phyloP scores from a whole-genome alignment of 1,139 yeast genomes.

The Debaryomyces udenii region DNA sequence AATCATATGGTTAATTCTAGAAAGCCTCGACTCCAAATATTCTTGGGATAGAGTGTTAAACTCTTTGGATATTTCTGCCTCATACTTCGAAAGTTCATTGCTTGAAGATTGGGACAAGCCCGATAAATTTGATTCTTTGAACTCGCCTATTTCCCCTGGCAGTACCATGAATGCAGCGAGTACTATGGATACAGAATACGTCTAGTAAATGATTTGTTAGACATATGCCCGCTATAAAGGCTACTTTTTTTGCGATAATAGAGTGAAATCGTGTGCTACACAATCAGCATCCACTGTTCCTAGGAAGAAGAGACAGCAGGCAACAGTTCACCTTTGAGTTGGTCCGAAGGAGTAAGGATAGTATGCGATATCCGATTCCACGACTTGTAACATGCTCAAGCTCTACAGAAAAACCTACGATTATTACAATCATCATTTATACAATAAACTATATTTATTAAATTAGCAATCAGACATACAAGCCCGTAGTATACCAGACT shows the following conservation, averaged over 20 bases:
- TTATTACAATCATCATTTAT: no score
- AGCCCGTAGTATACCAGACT: neutral
- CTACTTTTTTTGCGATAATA: slow-evolving; percentile 8
- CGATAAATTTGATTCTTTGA: slow-evolving; percentile 8
- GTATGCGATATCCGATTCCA: no score
- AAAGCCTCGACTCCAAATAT: slow-evolving; percentile 35
- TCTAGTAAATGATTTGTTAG: no score
- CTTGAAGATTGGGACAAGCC: slow-evolving; percentile 23
- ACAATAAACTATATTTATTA: neutral
- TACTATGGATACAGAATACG: no score
- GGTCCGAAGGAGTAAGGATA: no score
- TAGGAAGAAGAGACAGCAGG: no score
- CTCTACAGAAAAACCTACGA: no score
- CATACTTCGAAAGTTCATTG: slow-evolving; percentile 36
- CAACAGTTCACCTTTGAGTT: no score
- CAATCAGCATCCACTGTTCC: neutral
- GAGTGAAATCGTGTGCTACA: slow-evolving; percentile 3
- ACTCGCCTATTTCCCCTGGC: slow-evolving; percentile 2
- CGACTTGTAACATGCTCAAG: no score
- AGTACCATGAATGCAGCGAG: slow-evolving; percentile 5
- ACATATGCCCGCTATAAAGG: neutral
- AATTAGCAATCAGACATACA: slow-evolving; percentile 1
- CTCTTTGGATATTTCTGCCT: slow-evolving; percentile 33
- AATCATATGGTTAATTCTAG: slow-evolving; percentile 35
- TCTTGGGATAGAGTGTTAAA: slow-evolving; percentile 32